Base-by-base conservation (phyloP, 352 stramenopile genomes). In the Phytophthora gonapodyides region DNA sequence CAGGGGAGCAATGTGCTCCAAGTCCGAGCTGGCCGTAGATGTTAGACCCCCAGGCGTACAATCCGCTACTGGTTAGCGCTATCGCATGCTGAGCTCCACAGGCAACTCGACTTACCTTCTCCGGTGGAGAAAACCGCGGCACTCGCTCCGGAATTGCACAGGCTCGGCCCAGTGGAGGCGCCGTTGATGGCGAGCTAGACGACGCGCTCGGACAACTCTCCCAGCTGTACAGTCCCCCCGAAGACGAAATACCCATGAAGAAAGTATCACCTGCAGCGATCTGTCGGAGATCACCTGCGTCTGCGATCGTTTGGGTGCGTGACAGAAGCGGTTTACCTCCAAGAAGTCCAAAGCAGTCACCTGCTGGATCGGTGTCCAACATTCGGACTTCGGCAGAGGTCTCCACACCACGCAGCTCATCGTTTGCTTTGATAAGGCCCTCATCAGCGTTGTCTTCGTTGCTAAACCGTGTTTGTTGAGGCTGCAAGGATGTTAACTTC, bases 31-130 rank as follows among this genome's bases (percentile, higher is more conserved):
- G 84, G 0, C 84, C 84, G 41, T 88, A 80, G 12, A 84, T 44
- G 36, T 91, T 91, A 6, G 73, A 79, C 3, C 84, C 84, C 82
- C 82, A 93, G 5, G 67, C 60, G n/a, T 77, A 85, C 7, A 88
- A 65, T 7, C 31, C 52, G 13, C 75, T 74, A 8, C 52, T 45
- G 5, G 70, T 74, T 1, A 80, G 34, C 1, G 49, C 54, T 1
- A 89, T 12, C 0, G 73, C 65, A 40, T 93, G 84, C 13, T 71
- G 47, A 1, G 50, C 54, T 1, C 84, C 84, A 45, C 80, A 90
- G 1, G 68, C 61, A 5, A 91, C 55, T 2, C 73, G 75, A 6
- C 40, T 35, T 8, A 89, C 61, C 24, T 67, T 55, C 49, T 71
- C 50, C 12, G 61, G 35, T 27, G 17, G 44, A 27, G 48, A 56